phyloP scores from a whole-genome alignment of 2,329 filamentous ascomycete species.

The Leptosphaerulina australis region DNA sequence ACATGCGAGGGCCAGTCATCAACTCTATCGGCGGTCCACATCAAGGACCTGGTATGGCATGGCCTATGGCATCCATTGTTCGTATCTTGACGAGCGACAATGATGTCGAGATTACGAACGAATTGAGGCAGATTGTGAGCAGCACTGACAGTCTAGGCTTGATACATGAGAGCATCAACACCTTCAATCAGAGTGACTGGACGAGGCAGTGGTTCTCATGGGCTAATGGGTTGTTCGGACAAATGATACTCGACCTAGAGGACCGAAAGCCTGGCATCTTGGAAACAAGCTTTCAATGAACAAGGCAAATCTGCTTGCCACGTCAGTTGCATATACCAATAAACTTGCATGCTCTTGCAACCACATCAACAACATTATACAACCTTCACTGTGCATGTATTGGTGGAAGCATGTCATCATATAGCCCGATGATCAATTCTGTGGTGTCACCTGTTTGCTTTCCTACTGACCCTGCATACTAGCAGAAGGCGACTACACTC shows the following conservation, averaged over 20 bases:
- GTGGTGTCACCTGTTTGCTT: conserved; percentile 6
- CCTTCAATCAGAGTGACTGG: conserved; percentile 54
- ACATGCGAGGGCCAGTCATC: conserved; percentile 56
- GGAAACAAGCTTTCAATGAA: conserved; percentile 52
- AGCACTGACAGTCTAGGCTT: conserved; percentile 57
- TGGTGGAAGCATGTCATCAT: conserved; percentile 1
- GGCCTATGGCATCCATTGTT: conserved; percentile 60
- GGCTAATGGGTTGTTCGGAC: conserved; percentile 60
- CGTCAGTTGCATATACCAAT: not conserved
- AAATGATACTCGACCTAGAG: conserved; percentile 56
- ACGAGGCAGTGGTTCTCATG: conserved; percentile 60
- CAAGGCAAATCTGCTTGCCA: conserved; percentile 9
- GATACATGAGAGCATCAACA: conserved; percentile 60
- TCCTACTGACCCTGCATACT: conserved; percentile 6
- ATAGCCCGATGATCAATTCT: conserved; percentile 5
- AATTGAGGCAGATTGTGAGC: conserved; percentile 54
- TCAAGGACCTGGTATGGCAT: conserved; percentile 54
- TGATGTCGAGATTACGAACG: conserved; percentile 54
- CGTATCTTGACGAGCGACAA: conserved; percentile 57
- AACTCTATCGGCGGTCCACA: conserved; percentile 58
- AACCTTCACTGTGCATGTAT: not conserved
- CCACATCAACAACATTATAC: not conserved
- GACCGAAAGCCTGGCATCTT: conserved; percentile 53
- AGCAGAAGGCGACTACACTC: conserved; percentile 1
- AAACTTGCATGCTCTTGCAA: conserved; percentile 4